phyloP scores from a whole-genome alignment of 1,284 basidiomycete genomes.

The Ceratobasidium sp. region DNA sequence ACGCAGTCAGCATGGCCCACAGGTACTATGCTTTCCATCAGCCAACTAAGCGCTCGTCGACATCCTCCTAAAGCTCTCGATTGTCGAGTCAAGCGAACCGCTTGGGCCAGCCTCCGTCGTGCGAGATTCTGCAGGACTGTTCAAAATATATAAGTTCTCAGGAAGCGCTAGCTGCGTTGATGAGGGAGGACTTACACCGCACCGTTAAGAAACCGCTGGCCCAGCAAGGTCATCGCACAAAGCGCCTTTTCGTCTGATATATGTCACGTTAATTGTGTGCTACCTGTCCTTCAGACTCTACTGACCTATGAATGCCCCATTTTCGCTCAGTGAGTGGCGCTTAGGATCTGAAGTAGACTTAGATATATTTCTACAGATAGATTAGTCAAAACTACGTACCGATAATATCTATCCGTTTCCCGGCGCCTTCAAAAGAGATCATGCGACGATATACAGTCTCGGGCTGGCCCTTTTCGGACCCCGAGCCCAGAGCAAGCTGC shows the following conservation, averaged over 20 bases:
- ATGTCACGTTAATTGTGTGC: neutral
- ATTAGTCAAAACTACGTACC: neutral
- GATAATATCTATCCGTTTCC: slow-evolving; percentile 27
- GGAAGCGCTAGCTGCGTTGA: neutral
- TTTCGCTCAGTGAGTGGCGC: neutral
- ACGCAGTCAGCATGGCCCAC: no score
- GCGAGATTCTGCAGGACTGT: neutral
- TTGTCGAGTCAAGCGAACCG: neutral
- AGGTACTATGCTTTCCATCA: no score
- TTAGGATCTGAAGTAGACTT: neutral
- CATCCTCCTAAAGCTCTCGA: slow-evolving; percentile 9
- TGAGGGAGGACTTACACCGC: neutral
- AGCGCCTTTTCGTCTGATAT: slow-evolving; percentile 6
- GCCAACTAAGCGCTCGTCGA: neutral
- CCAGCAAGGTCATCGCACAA: slow-evolving; percentile 3
- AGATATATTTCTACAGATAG: neutral
- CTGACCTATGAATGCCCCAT: slow-evolving; percentile 6
- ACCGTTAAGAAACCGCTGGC: slow-evolving; percentile 4
- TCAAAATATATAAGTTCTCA: neutral
- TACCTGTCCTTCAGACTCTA: neutral
- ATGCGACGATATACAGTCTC: slow-evolving; percentile 22
- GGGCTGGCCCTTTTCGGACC: neutral
- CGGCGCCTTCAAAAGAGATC: slow-evolving; percentile 17
- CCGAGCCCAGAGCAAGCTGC: neutral
- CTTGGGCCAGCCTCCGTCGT: neutral